Conservation (phyloP, 768 basidiomycete species). For the Termitomyces sp. region DNA sequence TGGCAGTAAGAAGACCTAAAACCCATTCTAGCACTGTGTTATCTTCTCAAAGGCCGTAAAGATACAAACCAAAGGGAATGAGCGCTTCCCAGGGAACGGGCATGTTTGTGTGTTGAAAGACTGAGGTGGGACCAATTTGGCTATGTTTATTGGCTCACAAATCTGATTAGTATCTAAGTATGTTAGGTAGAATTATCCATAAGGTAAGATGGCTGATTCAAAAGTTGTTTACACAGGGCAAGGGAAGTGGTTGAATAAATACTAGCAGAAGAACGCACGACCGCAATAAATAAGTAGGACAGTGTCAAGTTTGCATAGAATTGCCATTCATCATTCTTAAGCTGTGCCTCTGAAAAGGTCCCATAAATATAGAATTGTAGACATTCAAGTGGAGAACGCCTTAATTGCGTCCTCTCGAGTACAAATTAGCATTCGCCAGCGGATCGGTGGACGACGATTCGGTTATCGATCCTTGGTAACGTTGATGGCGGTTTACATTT, state of each 20-base stretch:
- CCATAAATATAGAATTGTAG: background rate
- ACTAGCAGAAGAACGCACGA: background rate
- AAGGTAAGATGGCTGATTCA: background rate
- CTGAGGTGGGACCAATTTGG: constrained; percentile 7
- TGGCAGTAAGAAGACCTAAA: constrained; percentile 72
- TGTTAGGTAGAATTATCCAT: background rate
- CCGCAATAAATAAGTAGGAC: background rate
- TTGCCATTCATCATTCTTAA: too few relatives aligned
- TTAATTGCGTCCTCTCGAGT: background rate
- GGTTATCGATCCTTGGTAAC: background rate
- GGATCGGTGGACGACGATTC: background rate
- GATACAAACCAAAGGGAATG: constrained; percentile 79
- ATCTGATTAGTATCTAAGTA: background rate
- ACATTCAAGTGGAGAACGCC: background rate
- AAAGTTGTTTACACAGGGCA: background rate
- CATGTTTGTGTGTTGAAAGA: constrained; percentile 42
- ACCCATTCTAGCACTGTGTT: constrained; percentile 1
- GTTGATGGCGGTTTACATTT: background rate
- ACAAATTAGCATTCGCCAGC: background rate
- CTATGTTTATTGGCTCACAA: constrained; percentile 4
- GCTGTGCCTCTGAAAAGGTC: background rate
- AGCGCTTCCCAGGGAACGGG: constrained; percentile 97
- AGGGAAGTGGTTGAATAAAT: background rate
- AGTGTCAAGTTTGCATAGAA: too few relatives aligned
- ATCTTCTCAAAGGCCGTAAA: background rate